phyloP scores from a whole-genome alignment of 2,329 filamentous ascomycete genomes.

The Teratosphaeria nubilosa region DNA sequence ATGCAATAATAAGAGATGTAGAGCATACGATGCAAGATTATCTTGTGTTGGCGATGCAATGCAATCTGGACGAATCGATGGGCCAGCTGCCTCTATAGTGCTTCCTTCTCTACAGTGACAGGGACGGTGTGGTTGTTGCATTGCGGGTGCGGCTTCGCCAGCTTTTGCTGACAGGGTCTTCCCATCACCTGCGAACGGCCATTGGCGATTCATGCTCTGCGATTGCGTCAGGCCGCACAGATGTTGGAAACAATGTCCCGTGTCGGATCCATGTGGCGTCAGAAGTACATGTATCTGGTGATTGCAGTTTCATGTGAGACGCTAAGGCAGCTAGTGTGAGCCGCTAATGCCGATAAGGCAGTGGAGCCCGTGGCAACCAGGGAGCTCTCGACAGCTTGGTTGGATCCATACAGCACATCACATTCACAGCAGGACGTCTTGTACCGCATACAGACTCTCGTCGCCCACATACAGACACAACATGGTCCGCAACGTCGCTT shows the following conservation, averaged over 20 bases:
- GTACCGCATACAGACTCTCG: no score
- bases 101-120: background rate
- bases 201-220: background rate
- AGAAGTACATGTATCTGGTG: no score
- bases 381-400: background rate
- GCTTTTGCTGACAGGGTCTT: background rate
- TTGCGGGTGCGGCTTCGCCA: background rate
- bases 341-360: background rate
- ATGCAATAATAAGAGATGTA: background rate
- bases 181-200: background rate
- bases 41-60: background rate
- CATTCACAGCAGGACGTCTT: background rate
- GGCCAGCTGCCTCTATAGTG: background rate
- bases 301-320: background rate
- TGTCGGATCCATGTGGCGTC: background rate
- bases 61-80: background rate
- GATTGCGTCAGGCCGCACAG: background rate
- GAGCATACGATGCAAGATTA: background rate
- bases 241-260: background rate
- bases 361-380: background rate
- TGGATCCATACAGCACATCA: background rate
- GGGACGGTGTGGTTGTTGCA: background rate
- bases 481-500: slow-evolving; percentile 22
- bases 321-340: background rate
- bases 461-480: background rate